Evolutionary conservation across 768 basidiomycete species (phyloP), one percentile per base, ranked within the genome.

Genomic region (Naganishia kalamii): DNA sequence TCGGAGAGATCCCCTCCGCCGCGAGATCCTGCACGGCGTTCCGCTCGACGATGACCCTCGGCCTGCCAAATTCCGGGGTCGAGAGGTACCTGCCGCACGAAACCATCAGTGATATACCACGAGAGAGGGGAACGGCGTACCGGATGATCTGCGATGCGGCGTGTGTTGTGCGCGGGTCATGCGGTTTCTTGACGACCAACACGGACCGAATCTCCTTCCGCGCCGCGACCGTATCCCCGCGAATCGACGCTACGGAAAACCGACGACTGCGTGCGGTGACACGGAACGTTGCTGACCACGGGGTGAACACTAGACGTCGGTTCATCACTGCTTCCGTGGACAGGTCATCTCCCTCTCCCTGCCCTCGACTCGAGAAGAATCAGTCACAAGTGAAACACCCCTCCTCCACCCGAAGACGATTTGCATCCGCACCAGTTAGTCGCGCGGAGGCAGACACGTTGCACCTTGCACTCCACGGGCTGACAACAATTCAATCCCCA

Each of bases 151-250:
- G 40, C 7, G 63, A 49, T 65, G 73, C 71, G 0, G 76, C 77
- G 3, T 62, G 62, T 0, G 66, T 68, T 0, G 79, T 76, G 3
- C 70, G 66, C 30, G 63, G 63, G 64, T 80, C 79, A 46, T 76
- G 60, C 6, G 70, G 71, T 65, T 80, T 80, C 68, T 77, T 77
- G 17, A 79, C 70, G 5, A 80, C 66, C 19, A 80, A 70, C 25
- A 80, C 63, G 13, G 61, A 64, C 44, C 83, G 81, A 70, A 61
- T 49, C 25, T 4, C 17, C 44, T 30, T 13, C 33, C 19, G 15
- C 52, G 15, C 51, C 8, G 33, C 51, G 10, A 25, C 7, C 11
- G 51, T 11, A 49, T 49, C 48, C 10, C n/a, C 8, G 48, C 27
- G 10, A 12, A 29, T 11, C 21, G 48, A 12, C 10, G 21, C 48